Base-by-base conservation (phyloP, 1,139 yeast genomes). In the Meyerozyma elateridarum region DNA sequence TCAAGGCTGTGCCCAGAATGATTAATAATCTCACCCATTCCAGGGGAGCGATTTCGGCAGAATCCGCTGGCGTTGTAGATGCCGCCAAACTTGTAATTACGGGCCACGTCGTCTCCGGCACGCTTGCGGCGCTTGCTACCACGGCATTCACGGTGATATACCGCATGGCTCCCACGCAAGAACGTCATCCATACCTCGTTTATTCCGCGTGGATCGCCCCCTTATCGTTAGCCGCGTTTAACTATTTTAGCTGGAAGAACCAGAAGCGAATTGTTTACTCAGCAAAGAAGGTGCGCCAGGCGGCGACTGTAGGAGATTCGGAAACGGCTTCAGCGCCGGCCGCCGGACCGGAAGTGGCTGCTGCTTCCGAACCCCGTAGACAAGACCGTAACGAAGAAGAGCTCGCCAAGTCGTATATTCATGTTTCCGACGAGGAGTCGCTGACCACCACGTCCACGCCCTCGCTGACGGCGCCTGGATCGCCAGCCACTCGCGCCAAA, bases 171-270 rank as follows among this genome's bases (percentile, higher is more conserved):
- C 61, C 73, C 8, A 40, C 52, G 6, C 49, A 58, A 32, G 78
- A 65, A 27, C 67, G 67, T 45, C 81, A 75, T 51, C 80, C 80
- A 6, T 75, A 74, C 46, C 64, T 75, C 46, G 46, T 75, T 22
- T 75, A 75, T 45, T 61, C 78, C n/a, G 70, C 76, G n/a, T 33
- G 72, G 15, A 72, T 75, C 12, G 67, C 69, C 21, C 73, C 76
- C n/a, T 9, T 29, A 8, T 24, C 36, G 41, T 42, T 9, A n/a
- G 16, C 17, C 3, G 22, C 14, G 9, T 5, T 15, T 8, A 15
- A 11, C 18, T 24, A 24, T 14, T 15, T 9, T 6, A 24, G 27
- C 19, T 24, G 27, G 27, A 24, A 14, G 11, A 14, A 24, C 4
- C 27, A 24, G 18, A 24, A 24, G 15, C 27, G 27, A 18, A 18